A percentile compares a stretch with the other conserved stretches of the same genome.
These are phyloP conservation scores for Martensiomyces pterosporus DNA, from an alignment of 192 early-diverging fungal genomes.

Conservation along the genomic window DNA sequence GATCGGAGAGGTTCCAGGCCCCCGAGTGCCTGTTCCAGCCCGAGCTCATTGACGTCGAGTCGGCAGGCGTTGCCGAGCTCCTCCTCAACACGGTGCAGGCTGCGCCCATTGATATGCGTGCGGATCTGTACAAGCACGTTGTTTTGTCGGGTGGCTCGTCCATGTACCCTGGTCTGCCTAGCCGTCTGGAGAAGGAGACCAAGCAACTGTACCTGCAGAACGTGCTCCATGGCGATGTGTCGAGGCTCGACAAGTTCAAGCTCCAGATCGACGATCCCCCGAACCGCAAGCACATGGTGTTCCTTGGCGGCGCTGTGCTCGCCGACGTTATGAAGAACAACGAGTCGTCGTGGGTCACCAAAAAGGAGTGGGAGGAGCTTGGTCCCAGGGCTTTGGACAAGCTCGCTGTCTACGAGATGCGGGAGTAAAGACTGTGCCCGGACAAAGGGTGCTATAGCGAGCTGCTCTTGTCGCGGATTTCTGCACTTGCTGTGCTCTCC, in stretches of 20 bases:
- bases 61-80: slow-evolving; percentile 89
- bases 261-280: slow-evolving; percentile 97
- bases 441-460: too few relatives aligned
- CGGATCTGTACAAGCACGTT: slow-evolving; percentile 96
- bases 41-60: slow-evolving; percentile 92
- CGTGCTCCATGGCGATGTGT: slow-evolving; percentile 80
- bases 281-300: slow-evolving; percentile 97
- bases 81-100: slow-evolving; percentile 90
- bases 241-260: slow-evolving; percentile 88
- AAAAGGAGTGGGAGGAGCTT: slow-evolving; percentile 90
- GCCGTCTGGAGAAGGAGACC: slow-evolving; percentile 95
- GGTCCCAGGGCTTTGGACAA: slow-evolving; percentile 70
- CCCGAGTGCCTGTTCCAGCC: slow-evolving; percentile 99
- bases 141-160: slow-evolving; percentile 97
- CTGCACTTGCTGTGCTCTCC: too few relatives aligned
- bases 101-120: slow-evolving; percentile 85
- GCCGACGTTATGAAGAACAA: slow-evolving; percentile 93
- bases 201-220: slow-evolving; percentile 93
- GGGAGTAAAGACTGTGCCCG: slow-evolving; percentile 23
- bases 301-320: slow-evolving; percentile 94
- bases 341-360: slow-evolving; percentile 86
- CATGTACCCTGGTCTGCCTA: slow-evolving; percentile 98
- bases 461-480: too few relatives aligned
- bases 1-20: slow-evolving; percentile 96
- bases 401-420: slow-evolving; percentile 36